Conservation (phyloP, 2,329 filamentous ascomycete genomes). For the Zymoseptoria ardabiliae region DNA sequence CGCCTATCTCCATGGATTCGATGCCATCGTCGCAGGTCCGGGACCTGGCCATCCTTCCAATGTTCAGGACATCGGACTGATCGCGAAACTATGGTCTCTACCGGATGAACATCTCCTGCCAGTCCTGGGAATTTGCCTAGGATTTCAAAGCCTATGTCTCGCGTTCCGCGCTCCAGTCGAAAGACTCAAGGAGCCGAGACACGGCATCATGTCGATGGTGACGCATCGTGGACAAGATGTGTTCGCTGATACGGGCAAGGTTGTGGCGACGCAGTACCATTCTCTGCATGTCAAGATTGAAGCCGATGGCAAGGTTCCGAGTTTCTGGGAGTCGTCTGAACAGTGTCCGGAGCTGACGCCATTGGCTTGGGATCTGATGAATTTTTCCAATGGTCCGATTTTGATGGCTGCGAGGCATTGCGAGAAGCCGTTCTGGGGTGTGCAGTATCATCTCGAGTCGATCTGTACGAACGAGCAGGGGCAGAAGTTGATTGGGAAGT, state of each 20-base stretch:
- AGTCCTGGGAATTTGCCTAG: constrained; percentile 80
- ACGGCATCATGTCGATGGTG: constrained; percentile 71
- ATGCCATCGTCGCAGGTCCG: constrained; percentile 83
- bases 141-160: constrained; percentile 73
- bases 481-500: constrained; percentile 60
- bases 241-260: constrained; percentile 53
- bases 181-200: constrained; percentile 63
- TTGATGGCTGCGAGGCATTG: constrained; percentile 71
- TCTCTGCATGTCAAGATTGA: constrained; percentile 46
- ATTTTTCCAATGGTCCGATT: constrained; percentile 46
- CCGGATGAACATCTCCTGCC: constrained; percentile 56
- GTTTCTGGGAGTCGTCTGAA: constrained; percentile 34
- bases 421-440: constrained; percentile 68
- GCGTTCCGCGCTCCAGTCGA: constrained; percentile 60
- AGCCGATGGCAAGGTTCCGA: constrained; percentile 23
- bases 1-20: constrained; percentile 53
- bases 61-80: constrained; percentile 72
- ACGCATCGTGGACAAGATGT: constrained; percentile 55
- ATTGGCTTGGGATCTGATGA: constrained; percentile 43
- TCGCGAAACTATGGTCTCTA: constrained; percentile 67
- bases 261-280: constrained; percentile 73
- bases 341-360: constrained; percentile 35
- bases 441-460: constrained; percentile 89
- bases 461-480: constrained; percentile 69
- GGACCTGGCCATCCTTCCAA: constrained; percentile 76